A percentile compares a stretch with the other conserved stretches of the same genome.
Evolutionary conservation across 192 early-diverging fungal genomes (phyloP).

Genomic region (Coemansia sp.): DNA sequence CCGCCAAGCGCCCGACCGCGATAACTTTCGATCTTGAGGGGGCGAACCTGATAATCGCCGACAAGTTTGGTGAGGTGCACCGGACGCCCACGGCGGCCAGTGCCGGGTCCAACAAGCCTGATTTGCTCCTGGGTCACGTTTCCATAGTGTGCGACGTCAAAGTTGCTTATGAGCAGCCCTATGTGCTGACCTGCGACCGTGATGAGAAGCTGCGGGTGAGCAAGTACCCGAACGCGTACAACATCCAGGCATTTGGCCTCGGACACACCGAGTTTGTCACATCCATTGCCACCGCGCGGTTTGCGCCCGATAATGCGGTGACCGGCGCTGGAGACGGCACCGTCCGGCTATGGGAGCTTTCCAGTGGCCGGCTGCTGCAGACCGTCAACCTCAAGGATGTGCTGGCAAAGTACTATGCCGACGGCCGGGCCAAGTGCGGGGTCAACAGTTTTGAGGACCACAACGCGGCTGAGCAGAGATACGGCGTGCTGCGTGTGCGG

Average conservation of each 20-base stretch:
- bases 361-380: slow-evolving; percentile 62
- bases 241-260: slow-evolving; percentile 83
- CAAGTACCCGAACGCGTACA: slow-evolving; percentile 81
- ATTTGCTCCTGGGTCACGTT: slow-evolving; percentile 81
- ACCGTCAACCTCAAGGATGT: slow-evolving; percentile 55
- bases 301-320: slow-evolving; percentile 56
- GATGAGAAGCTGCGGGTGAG: slow-evolving; percentile 98
- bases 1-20: slow-evolving; percentile 70
- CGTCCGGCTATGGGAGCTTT: slow-evolving; percentile 71
- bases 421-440: slow-evolving; percentile 15
- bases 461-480: slow-evolving; percentile 25
- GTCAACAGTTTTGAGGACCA: slow-evolving; percentile 29
- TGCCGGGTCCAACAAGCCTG: neutral
- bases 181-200: slow-evolving; percentile 86
- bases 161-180: slow-evolving; percentile 57
- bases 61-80: slow-evolving; percentile 97
- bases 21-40: slow-evolving; percentile 65
- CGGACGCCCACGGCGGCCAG: neutral
- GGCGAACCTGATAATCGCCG: slow-evolving; percentile 66
- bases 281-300: slow-evolving; percentile 56
- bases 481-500: slow-evolving; percentile 43
- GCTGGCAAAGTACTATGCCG: slow-evolving; percentile 24
- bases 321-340: slow-evolving; percentile 84
- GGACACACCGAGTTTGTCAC: slow-evolving; percentile 86
- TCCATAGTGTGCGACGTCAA: slow-evolving; percentile 88